Conservation (phyloP, 2,329 filamentous ascomycete species). For the Bipolaris victoriae region DNA sequence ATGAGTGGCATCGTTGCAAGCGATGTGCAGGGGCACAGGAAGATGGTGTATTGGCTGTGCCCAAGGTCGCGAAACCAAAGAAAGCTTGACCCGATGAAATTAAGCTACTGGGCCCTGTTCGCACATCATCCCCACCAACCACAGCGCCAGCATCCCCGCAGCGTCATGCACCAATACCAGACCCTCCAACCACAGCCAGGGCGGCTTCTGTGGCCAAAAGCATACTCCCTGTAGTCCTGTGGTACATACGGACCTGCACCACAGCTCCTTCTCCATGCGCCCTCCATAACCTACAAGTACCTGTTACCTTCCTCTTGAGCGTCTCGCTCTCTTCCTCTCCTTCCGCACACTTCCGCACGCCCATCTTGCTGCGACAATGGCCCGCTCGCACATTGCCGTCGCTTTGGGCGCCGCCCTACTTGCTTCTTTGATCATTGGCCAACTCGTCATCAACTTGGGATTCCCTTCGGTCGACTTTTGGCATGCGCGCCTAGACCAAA, state of each 20-base stretch:
- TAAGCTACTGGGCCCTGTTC: constrained; percentile 16
- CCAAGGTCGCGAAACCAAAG: constrained; percentile 14
- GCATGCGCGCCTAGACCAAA: constrained; percentile 40
- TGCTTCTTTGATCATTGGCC: constrained; percentile 42
- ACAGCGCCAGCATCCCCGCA: constrained; percentile 12
- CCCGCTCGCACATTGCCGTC: constrained; percentile 48
- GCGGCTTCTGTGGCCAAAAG: constrained; percentile 1
- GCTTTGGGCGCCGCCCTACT: constrained; percentile 47
- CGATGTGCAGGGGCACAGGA: constrained; percentile 16
- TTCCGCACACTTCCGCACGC: constrained; percentile 26
- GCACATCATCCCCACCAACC: constrained; percentile 16
- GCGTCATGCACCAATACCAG: constrained; percentile 19
- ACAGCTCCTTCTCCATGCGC: constrained; percentile 1
- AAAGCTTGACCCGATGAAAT: constrained; percentile 18
- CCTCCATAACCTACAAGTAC: constrained; percentile 12
- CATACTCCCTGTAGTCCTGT: background rate
- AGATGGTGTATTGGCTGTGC: constrained; percentile 20
- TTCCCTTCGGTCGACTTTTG: constrained; percentile 47
- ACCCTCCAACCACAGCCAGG: background rate
- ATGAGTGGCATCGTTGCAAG: constrained; percentile 66
- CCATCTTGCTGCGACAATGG: constrained; percentile 41
- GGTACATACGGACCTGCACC: background rate
- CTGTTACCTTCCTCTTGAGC: constrained; percentile 2
- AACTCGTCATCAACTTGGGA: constrained; percentile 45
- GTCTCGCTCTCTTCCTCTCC: constrained; percentile 9